Evolutionary conservation across 169 alveolate genomes (phyloP).

Genomic region (Pseudocohnilembus persalinus): DNA sequence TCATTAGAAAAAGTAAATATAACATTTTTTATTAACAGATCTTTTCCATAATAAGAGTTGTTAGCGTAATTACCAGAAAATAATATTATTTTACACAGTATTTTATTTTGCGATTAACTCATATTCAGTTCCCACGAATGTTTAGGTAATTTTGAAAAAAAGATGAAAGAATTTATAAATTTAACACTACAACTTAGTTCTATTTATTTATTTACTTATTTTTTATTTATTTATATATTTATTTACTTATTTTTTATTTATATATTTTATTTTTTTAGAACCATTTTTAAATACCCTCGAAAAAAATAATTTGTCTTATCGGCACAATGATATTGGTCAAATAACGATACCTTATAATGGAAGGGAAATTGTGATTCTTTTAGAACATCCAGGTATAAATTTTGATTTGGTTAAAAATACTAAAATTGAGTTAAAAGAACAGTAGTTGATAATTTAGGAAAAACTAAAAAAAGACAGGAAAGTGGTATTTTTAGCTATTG

Average conservation of each 20-base stretch:
- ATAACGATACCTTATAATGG: slow-evolving; percentile 11
- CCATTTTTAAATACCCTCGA: not conserved
- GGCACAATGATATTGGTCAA: slow-evolving; percentile 5
- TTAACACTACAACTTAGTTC: not conserved
- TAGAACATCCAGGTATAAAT: slow-evolving; percentile 24
- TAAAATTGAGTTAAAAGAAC: not conserved
- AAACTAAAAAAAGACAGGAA: not conserved
- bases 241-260: not conserved
- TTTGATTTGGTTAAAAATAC: not conserved
- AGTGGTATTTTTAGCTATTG: slow-evolving; percentile 6
- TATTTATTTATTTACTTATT: too few species aligned
- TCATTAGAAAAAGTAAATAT: not conserved
- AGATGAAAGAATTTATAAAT: not conserved
- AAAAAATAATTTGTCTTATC: not conserved
- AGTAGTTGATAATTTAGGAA: not conserved
- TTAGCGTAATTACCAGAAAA: slow-evolving; percentile 2
- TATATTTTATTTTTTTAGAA: not conserved
- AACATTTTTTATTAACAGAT: slow-evolving; percentile 17
- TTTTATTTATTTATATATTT: not conserved
- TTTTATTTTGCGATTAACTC: slow-evolving; percentile 6
- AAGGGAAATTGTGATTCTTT: slow-evolving; percentile 8
- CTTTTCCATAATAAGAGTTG: slow-evolving; percentile 1
- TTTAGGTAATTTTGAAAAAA: not conserved
- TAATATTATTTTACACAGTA: slow-evolving; percentile 1
- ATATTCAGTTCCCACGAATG: slow-evolving; percentile 8